phyloP scores from a whole-genome alignment of 2,329 filamentous ascomycete genomes.

The Cryphonectria radicalis region DNA sequence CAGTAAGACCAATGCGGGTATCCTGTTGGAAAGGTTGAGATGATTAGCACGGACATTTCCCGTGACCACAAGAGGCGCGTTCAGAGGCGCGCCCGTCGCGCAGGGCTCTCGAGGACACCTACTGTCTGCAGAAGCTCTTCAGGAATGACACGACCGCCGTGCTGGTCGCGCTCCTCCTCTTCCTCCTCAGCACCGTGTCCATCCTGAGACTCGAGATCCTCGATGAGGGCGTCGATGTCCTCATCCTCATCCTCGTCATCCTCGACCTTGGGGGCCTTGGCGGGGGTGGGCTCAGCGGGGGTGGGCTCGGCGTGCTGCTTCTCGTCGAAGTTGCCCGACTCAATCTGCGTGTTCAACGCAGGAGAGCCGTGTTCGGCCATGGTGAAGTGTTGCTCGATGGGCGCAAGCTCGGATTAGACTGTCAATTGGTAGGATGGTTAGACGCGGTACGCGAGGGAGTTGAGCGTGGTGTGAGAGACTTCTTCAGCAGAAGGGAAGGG shows the following conservation, averaged over 20 bases:
- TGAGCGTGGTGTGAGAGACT: background rate
- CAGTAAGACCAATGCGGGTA: constrained; percentile 60
- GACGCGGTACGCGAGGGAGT: constrained; percentile 20
- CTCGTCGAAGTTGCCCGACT: constrained; percentile 68
- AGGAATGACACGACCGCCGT: constrained; percentile 66
- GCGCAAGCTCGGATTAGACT: constrained; percentile 23
- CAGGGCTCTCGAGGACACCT: constrained; percentile 2
- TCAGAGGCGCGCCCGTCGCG: background rate
- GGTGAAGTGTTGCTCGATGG: constrained; percentile 36
- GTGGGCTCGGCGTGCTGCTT: constrained; percentile 52
- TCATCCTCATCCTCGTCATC: constrained; percentile 77
- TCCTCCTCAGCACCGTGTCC: constrained; percentile 66
- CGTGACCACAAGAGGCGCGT: background rate
- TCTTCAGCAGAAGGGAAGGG: background rate
- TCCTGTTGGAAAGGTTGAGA: constrained; percentile 14
- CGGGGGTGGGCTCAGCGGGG: constrained; percentile 39
- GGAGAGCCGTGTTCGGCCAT: constrained; percentile 64
- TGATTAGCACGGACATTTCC: constrained; percentile 2
- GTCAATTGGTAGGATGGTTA: constrained; percentile 32
- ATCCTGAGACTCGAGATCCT: constrained; percentile 83
- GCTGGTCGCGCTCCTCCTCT: constrained; percentile 48
- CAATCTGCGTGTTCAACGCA: constrained; percentile 67
- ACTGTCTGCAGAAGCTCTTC: constrained; percentile 78
- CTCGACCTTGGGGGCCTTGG: constrained; percentile 46
- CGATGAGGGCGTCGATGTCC: constrained; percentile 85